phyloP scores from a whole-genome alignment of 495 filamentous ascomycete genomes.

The Filosporella fistucella region DNA sequence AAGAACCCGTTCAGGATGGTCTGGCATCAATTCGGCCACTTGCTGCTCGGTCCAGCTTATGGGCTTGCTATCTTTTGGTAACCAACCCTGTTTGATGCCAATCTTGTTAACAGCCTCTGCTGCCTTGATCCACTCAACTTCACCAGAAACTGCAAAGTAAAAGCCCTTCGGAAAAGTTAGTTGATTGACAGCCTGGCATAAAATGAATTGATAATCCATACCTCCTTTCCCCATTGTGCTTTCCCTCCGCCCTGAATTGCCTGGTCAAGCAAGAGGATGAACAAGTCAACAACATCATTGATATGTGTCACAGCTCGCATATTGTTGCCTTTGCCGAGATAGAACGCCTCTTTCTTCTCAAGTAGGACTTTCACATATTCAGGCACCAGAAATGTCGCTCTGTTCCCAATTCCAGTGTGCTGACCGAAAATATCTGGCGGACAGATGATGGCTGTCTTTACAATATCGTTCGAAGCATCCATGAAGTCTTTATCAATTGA shows the following conservation, averaged over 20 bases:
- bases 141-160: slow-evolving; percentile 5
- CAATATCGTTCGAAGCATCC: not conserved
- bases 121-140: not conserved
- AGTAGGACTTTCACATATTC: slow-evolving; percentile 1
- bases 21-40: slow-evolving; percentile 90
- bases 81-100: not conserved
- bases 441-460: not conserved
- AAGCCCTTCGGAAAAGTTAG: not conserved
- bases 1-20: too few relatives aligned
- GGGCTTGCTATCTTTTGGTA: slow-evolving; percentile 1
- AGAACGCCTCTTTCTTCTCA: slow-evolving; percentile 2
- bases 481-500: not conserved
- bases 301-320: slow-evolving; percentile 3
- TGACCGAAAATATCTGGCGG: slow-evolving; percentile 4
- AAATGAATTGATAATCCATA: too few relatives aligned
- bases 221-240: slow-evolving; percentile 7
- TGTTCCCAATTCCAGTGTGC: not conserved
- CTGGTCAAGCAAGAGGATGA: not conserved
- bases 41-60: slow-evolving; percentile 61
- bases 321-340: slow-evolving; percentile 2
- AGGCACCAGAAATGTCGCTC: not conserved
- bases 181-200: too few relatives aligned
- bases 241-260: not conserved
- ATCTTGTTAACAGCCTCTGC: slow-evolving; percentile 2
- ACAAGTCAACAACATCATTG: not conserved